Percentiles rank a stretch among this genome's conserved stretches.
These are phyloP conservation scores for Melanomma pulvis-pyrius DNA, from an alignment of 495 filamentous ascomycete species.

Conservation along the genomic window DNA sequence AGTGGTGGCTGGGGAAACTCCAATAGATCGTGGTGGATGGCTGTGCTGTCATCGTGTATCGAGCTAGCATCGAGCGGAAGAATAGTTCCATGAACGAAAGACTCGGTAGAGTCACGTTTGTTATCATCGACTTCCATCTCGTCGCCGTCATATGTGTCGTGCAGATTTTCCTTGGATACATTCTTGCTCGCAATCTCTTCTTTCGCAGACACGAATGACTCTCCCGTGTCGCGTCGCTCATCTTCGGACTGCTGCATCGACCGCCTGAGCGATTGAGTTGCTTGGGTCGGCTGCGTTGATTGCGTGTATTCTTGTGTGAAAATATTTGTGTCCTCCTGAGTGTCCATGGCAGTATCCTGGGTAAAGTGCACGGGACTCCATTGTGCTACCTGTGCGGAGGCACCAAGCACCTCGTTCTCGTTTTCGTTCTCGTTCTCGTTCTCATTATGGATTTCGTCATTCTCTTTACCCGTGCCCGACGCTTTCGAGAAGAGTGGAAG, in stretches of 20 bases:
- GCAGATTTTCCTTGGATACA: conserved; percentile 25
- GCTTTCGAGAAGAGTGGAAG: conserved; percentile 10
- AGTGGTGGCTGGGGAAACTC: not conserved
- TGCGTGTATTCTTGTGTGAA: conserved; percentile 27
- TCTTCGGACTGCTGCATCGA: conserved; percentile 34
- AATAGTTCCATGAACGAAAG: conserved; percentile 9
- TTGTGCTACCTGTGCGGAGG: not conserved
- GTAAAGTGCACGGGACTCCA: conserved; percentile 15
- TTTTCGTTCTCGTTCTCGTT: not conserved
- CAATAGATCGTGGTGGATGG: conserved; percentile 7
- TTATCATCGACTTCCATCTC: conserved; percentile 20
- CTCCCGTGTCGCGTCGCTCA: conserved; percentile 58
- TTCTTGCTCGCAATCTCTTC: conserved; percentile 54
- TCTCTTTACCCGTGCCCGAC: conserved; percentile 25
- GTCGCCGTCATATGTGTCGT: conserved; percentile 1
- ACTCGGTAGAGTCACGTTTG: not conserved
- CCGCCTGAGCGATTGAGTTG: conserved; percentile 35
- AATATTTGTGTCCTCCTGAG: conserved; percentile 24
- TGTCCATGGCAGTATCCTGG: conserved; percentile 27
- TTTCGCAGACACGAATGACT: conserved; percentile 69
- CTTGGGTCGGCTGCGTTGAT: conserved; percentile 32
- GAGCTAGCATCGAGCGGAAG: conserved; percentile 9
- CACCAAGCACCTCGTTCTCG: not conserved
- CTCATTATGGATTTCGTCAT: not conserved
- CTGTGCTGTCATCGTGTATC: conserved; percentile 11